Evolutionary conservation across 495 filamentous ascomycete genomes (phyloP), one percentile per base, ranked within the genome.

Genomic region (Sporormia fimetaria): DNA sequence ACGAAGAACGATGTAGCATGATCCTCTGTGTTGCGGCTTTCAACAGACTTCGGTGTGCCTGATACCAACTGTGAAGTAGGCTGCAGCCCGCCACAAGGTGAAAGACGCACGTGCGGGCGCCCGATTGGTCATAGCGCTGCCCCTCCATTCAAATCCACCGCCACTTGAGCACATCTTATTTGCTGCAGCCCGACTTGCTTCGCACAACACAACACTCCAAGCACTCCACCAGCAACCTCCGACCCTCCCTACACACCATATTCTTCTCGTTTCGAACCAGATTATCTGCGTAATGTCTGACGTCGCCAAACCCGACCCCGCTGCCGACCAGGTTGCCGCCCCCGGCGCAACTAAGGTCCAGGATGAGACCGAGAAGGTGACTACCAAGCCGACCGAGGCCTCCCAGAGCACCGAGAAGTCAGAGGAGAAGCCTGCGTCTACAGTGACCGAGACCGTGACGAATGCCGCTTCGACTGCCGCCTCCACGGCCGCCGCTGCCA

Each of bases 361-460:
- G 21, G 51, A 49, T 25, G 51, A 57, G 48, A 55, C 55, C 2
- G 45, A 42, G 9, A 53, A 50, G 42, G 49, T 54, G 1, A 56
- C 52, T 9, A 50, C 25, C 15, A 45, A 26, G 14, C 28, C 37
- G 8, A 50, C 44, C 22, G 51, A 55, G 6, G 35, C 32, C 7
- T 21, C 43, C 9, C 42, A 48, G 30, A 6, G 44, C 3, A 25
- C 31, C 6, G 44, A 57, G 33, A 42, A 33, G 27, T 44, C 6
- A 7, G 40, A 52, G 21, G 45, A 58, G 82, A 92, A 71, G 83
- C 84, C 55, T 88, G 83, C 51, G 17, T 17, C 60, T 37, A 56
- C 62, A 15, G 60, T 65, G 44, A 54, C 59, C 26, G 42, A 53
- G 31, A 61, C 61, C 54, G 52, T 67, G 33, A 47, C 63, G 17